Percentiles rank a stretch among this genome's conserved stretches.
Evolutionary conservation across 2,329 filamentous ascomycete species (phyloP).

Genomic region (Zasmidium cellare): DNA sequence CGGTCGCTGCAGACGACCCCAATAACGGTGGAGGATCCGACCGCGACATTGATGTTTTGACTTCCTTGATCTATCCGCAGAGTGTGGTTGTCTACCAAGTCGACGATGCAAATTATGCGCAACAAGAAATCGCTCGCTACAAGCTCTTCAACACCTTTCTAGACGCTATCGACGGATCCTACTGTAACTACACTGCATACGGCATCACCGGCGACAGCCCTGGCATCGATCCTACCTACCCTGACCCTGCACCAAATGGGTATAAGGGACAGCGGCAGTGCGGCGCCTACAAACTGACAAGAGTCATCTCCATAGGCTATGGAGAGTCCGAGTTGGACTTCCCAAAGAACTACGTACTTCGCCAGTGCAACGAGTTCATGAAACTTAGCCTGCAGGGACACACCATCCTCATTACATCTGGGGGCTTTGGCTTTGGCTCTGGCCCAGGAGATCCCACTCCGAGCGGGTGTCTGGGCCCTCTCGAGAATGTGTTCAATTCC

Average conservation of each 20-base stretch:
- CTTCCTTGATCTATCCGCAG: conserved; percentile 24
- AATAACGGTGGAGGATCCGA: conserved; percentile 18
- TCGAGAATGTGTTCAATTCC: conserved; percentile 24
- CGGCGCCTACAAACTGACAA: conserved; percentile 51
- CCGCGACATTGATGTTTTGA: conserved; percentile 19
- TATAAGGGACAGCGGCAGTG: conserved; percentile 50
- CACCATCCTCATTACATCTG: conserved; percentile 40
- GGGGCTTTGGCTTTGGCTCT: conserved; percentile 29
- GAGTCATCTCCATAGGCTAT: conserved; percentile 59
- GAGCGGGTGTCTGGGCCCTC: conserved; percentile 25
- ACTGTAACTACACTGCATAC: conserved; percentile 21
- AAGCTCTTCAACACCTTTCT: conserved; percentile 20
- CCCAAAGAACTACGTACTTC: conserved; percentile 52
- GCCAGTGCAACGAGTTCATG: conserved; percentile 42
- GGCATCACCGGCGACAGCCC: conserved; percentile 16
- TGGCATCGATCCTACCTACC: conserved; percentile 38
- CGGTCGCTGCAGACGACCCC: conserved; percentile 34
- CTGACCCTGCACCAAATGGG: conserved; percentile 47
- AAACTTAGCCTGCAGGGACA: conserved; percentile 49
- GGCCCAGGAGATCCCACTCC: conserved; percentile 33
- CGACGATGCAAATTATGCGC: conserved; percentile 11
- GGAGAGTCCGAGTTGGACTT: conserved; percentile 53
- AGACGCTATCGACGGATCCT: conserved; percentile 21
- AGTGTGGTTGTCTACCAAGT: conserved; percentile 22
- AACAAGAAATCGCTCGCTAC: conserved; percentile 14